Evolutionary conservation across 495 filamentous ascomycete species (phyloP).

Genomic region (Cercophora samala): DNA sequence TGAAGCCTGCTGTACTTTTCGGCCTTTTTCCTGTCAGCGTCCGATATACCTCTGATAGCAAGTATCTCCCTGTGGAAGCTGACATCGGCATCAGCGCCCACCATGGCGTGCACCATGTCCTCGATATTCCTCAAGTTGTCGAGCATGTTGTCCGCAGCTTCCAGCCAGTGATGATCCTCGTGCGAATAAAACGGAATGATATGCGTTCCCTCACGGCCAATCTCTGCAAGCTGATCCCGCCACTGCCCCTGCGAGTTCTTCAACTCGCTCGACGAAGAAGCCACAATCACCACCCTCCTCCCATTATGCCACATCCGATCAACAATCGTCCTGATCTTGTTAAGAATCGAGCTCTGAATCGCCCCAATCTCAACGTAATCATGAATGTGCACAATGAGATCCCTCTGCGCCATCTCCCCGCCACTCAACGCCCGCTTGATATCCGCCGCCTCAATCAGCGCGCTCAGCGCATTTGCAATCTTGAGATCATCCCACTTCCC

Average conservation of each 20-base stretch:
- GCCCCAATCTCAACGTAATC: constrained; percentile 73
- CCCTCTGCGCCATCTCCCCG: constrained; percentile 15
- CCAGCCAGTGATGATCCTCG: constrained; percentile 13
- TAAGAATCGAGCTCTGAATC: constrained; percentile 60
- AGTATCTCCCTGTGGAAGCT: constrained; percentile 21
- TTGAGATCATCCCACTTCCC: constrained; percentile 46
- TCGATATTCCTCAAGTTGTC: constrained; percentile 44
- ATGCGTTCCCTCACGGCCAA: constrained; percentile 33
- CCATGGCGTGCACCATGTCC: constrained; percentile 35
- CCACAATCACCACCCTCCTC: constrained; percentile 70
- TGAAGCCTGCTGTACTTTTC: constrained; percentile 12
- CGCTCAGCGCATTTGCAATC: constrained; percentile 39
- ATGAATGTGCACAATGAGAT: constrained; percentile 68
- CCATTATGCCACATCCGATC: constrained; percentile 65
- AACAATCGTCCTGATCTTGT: constrained; percentile 65
- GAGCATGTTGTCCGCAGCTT: constrained; percentile 31
- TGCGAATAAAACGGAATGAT: constrained; percentile 32
- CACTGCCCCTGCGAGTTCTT: constrained; percentile 30
- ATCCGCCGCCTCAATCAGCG: constrained; percentile 34
- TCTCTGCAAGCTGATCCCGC: constrained; percentile 32
- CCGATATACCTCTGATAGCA: constrained; percentile 5
- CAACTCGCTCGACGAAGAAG: constrained; percentile 50
- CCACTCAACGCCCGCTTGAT: constrained; percentile 17
- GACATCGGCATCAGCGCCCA: constrained; percentile 19
- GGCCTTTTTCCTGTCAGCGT: constrained; percentile 3